Base-by-base conservation (phyloP, 805 yeast genomes). In the Candida arabinofermentans region DNA sequence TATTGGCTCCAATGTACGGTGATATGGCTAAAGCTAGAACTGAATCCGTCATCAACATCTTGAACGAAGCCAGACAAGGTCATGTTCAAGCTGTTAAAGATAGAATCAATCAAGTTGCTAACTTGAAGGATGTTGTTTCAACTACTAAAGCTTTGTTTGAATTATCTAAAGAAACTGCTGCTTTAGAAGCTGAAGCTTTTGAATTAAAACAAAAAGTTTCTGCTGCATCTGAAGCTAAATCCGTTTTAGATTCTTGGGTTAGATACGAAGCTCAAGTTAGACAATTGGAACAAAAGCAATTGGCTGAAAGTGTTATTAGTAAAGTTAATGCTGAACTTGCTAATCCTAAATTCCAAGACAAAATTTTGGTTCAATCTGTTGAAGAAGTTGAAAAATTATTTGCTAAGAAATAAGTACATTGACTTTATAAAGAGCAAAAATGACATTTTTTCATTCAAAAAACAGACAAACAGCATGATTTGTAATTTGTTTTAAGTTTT, bases 241-340 rank as follows among this genome's bases (percentile, higher is more conserved):
- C 93, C 44, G 96, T 91, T 47, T 81, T 93, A 65, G 99, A 93
- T 72, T 88, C 98, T 13, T 93, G 99, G 99, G 97, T 90, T 59
- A 87, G 98, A 80, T 86, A 86, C 71, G 99, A 93, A 77, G 84
- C 87, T 55, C 89, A 88, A 66, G 93, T 90, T 55, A 91, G 97
- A 75, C 96, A 88, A 75, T 72, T 81, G 64, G 96, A 93, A 77
- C 99, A 93, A 77, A 78, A 82, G 70, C 96, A 87, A 70, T 81
- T 93, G 60, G 81, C 95, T 55, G 72, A 85, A 62, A 61, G 89
- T 44, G 96, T 93, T 52, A 86, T 89, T 65, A 73, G 89, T 41
- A 89, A 87, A 75, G 93, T 91, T 60, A 81, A 86, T 75, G 71
- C 83, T 67, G 93, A 88, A 71, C 69, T 93, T 57, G 70, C 74